Percentiles rank a stretch among this genome's conserved stretches.
Evolutionary conservation across 139 green algal genomes (phyloP).

Genomic region (Yamagishiella unicocca): DNA sequence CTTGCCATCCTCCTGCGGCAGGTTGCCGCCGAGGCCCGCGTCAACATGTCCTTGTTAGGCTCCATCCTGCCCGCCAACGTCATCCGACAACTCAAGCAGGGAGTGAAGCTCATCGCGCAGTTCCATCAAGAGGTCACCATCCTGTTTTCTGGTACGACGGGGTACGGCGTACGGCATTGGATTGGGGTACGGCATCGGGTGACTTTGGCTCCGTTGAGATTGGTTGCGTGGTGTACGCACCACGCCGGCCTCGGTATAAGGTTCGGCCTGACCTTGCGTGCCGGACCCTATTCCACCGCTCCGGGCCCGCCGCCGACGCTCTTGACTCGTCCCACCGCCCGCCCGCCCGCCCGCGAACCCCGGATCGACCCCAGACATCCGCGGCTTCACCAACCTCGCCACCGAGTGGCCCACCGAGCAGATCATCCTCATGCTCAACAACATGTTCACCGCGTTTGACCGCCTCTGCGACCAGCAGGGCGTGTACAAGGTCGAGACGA

Average conservation of each 20-base stretch:
- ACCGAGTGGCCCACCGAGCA: constrained; percentile 48
- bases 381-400: constrained; percentile 62
- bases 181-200: too few relatives aligned
- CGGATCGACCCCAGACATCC: constrained; percentile 63
- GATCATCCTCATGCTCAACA: constrained; percentile 69
- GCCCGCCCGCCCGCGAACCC: too few relatives aligned
- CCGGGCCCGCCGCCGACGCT: too few relatives aligned
- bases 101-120: constrained; percentile 52
- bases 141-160: constrained; percentile 53
- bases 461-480: constrained; percentile 49
- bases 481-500: constrained; percentile 70
- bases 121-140: constrained; percentile 56
- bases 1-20: not conserved
- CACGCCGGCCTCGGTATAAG: too few relatives aligned
- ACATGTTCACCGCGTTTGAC: constrained; percentile 68
- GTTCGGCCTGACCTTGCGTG: too few relatives aligned
- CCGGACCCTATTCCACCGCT: too few relatives aligned
- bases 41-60: constrained; percentile 48
- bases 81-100: constrained; percentile 60
- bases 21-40: constrained; percentile 47
- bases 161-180: not conserved
- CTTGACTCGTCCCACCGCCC: too few relatives aligned
- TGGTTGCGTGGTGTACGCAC: too few relatives aligned
- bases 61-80: constrained; percentile 64
- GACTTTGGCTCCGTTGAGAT: too few relatives aligned